Evolutionary conservation across 352 stramenopile genomes (phyloP), one percentile per base, ranked within the genome.

Genomic region (Phytophthora pseudosyringae): DNA sequence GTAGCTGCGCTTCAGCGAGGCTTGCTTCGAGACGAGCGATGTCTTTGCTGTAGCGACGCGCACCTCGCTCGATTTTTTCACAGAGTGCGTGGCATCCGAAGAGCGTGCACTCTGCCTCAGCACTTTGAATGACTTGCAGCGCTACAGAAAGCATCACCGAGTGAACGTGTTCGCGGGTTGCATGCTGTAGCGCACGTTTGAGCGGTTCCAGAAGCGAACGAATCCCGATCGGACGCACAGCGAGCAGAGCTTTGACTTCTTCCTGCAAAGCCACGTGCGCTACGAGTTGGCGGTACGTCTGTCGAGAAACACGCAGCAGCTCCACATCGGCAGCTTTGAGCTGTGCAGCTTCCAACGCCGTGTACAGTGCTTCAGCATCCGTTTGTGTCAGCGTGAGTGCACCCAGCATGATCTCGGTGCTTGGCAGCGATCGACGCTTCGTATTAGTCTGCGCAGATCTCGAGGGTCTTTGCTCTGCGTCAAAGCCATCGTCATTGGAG

Each of bases 41-140:
- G 44, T 88, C 78, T 16, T 71, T 76, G 10, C 53, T 46, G 58
- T 89, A 65, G 31, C 79, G 75, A 64, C 79, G 79, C 0, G 80
- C 78, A 40, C 82, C 84, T 13, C 84, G 62, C 18, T 78, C 70
- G 48, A 94, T 88, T 48, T 81, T 86, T 13, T 72, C 60, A 40
- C 82, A 90, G 25, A 93, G 68, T 18, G 81, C 77, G 40, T 91
- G 73, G 38, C 77, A 90, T 6, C 86, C 84, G 44, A 88, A 95
- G n/a, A 95, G 75, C 51, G 79, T 93, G 40, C 83, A 92, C 60
- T 95, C 86, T 47, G 80, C 80, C 61, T 95, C 86, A 13, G 81
- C 84, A 40, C 81, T 86, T 43, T 84, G 83, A 40, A 95, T 82
- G 12, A 95, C 63, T 25, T 88, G 83, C 25, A 86, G 48, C 2